These are phyloP conservation scores for Chaetomium tenue DNA, from an alignment of 495 filamentous ascomycete genomes.

Conservation along the genomic window DNA sequence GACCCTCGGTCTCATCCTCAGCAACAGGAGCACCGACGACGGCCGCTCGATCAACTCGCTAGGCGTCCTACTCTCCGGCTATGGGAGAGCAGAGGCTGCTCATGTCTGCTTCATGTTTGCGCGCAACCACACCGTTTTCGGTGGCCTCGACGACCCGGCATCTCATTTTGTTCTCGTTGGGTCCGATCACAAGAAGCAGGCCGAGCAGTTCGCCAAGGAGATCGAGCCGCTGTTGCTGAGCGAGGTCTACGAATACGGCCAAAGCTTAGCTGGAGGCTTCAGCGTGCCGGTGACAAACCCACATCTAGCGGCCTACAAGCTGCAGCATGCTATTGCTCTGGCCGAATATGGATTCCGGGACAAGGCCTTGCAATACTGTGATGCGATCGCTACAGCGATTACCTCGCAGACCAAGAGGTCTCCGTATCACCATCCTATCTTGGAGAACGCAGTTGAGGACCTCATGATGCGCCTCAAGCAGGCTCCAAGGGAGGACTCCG, in stretches of 20 bases:
- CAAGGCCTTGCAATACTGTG: constrained; percentile 89
- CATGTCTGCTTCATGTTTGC: constrained; percentile 77
- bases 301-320: constrained; percentile 84
- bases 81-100: constrained; percentile 85
- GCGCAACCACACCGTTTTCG: constrained; percentile 60
- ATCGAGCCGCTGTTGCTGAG: constrained; percentile 82
- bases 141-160: constrained; percentile 79
- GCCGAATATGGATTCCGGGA: constrained; percentile 77
- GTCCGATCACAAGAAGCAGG: constrained; percentile 67
- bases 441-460: constrained; percentile 78
- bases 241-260: constrained; percentile 88
- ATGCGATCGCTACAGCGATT: constrained; percentile 74
- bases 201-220: constrained; percentile 67
- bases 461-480: constrained; percentile 77
- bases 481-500: constrained; percentile 68
- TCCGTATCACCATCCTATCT: constrained; percentile 72
- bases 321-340: constrained; percentile 77
- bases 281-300: constrained; percentile 60
- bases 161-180: constrained; percentile 80
- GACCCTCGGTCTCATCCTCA: constrained; percentile 78
- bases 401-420: constrained; percentile 79
- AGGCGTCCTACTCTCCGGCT: constrained; percentile 78
- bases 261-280: constrained; percentile 59
- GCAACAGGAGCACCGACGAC: constrained; percentile 81
- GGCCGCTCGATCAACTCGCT: constrained; percentile 71